Evolutionary conservation across 2,329 filamentous ascomycete species (phyloP), one percentile per base, ranked within the genome.

Genomic region (Talaromyces funiculosus): DNA sequence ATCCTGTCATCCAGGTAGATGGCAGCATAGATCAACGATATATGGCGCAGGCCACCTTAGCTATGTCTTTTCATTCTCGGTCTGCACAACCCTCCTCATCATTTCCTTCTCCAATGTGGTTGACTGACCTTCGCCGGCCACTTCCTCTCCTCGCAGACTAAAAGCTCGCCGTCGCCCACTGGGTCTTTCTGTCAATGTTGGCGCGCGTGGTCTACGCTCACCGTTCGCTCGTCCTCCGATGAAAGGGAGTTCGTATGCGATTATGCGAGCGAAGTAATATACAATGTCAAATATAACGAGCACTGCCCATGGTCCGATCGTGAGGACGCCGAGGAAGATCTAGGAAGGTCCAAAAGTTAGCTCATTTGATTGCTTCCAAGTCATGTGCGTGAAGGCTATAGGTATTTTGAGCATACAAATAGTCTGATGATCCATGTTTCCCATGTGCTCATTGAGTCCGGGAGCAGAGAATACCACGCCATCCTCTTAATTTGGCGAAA

Each of bases 381-480:
- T n/a, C n/a, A n/a, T n/a, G n/a, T n/a, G n/a, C n/a, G n/a, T n/a
- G n/a, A n/a, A n/a, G n/a, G n/a, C n/a, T n/a, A n/a, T n/a, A n/a
- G n/a, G n/a, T n/a, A n/a, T n/a, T n/a, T n/a, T n/a, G n/a, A n/a
- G n/a, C 83, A 68, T 78, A 89, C 86, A 70, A 88, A 89, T 47
- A 84, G 69, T 9, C 84, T 80, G 49, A 82, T 81, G 61, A 84
- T 76, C 85, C 85, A 88, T 56, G 79, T 81, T 70, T 89, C 86
- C 57, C 88, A 70, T 40, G 78, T 76, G 43, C 77, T 80, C 58
- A 87, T 77, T 60, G 81, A 77, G 18, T 80, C 76, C 1, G 86
- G 86, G 35, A 89, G 80, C 61, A 89, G 81, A 2, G 86, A 88
- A 64, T 86, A 84, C 78, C 84, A 82, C 47, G 82, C 81, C 86